Conservation (phyloP, 1,284 basidiomycete species). For the Cutaneotrichosporon cavernicola region DNA sequence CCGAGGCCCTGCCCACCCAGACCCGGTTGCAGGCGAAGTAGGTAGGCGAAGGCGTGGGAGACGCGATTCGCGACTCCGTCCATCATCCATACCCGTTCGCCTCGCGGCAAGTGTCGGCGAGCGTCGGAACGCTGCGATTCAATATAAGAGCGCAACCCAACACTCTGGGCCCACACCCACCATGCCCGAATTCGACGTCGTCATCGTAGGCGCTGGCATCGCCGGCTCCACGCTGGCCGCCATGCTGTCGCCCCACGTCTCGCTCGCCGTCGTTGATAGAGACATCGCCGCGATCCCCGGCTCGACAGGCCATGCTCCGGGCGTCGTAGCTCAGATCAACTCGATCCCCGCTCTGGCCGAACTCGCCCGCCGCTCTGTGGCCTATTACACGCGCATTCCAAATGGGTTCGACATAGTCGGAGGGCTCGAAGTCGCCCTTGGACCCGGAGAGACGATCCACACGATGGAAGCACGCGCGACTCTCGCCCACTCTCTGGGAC, state of each 20-base stretch:
- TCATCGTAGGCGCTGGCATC: slow-evolving; percentile 35
- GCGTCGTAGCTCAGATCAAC: slow-evolving; percentile 36
- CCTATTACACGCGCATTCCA: slow-evolving; percentile 23
- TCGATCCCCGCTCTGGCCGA: slow-evolving; percentile 26
- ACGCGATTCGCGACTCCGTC: no score
- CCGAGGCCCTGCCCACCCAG: not conserved
- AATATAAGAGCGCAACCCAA: not conserved
- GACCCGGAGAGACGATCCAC: not conserved
- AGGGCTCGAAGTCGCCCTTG: slow-evolving; percentile 27
- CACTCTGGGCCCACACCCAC: not conserved
- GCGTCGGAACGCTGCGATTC: not conserved
- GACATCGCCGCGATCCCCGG: slow-evolving; percentile 27
- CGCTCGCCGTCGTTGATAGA: slow-evolving; percentile 55
- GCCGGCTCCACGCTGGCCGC: slow-evolving; percentile 51
- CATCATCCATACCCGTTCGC: no score
- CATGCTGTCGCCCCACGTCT: slow-evolving; percentile 52
- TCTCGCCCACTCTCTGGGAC: slow-evolving; percentile 19
- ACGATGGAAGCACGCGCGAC: slow-evolving; percentile 8
- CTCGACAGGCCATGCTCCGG: slow-evolving; percentile 37
- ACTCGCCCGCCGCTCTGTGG: slow-evolving; percentile 30
- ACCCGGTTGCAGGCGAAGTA: no score
- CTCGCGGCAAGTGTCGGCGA: not conserved
- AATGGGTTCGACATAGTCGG: slow-evolving; percentile 29
- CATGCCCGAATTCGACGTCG: slow-evolving; percentile 25
- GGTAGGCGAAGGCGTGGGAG: no score